phyloP scores from a whole-genome alignment of 2,329 filamentous ascomycete species.

The Phialemonium atrogriseum region DNA sequence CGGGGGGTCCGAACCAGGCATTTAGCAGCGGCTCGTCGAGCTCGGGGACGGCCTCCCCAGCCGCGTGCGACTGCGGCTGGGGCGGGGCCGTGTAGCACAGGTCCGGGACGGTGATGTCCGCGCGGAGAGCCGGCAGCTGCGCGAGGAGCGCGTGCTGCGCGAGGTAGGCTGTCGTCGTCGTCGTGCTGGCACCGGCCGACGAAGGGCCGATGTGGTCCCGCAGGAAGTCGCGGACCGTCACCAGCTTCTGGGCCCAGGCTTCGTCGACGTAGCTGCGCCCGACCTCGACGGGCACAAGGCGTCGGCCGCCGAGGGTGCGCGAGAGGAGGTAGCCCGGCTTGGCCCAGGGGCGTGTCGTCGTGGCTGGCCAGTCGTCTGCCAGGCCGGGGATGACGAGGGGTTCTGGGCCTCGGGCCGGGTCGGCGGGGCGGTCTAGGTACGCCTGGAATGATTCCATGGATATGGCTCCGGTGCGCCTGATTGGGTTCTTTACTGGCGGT shows the following conservation, averaged over 20 bases:
- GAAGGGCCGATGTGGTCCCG: conserved; percentile 43
- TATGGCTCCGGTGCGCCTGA: conserved; percentile 33
- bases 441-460: conserved; percentile 53
- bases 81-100: conserved; percentile 71
- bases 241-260: conserved; percentile 75
- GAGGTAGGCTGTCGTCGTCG: conserved; percentile 55
- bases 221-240: conserved; percentile 68
- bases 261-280: conserved; percentile 82
- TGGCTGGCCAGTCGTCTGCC: conserved; percentile 68
- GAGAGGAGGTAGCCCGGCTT: conserved; percentile 65
- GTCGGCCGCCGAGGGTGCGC: conserved; percentile 64
- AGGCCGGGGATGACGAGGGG: conserved; percentile 65
- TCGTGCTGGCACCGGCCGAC: conserved; percentile 1
- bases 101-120: conserved; percentile 75
- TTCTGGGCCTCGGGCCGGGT: conserved; percentile 29
- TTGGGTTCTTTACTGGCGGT: conserved; percentile 31
- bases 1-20: conserved; percentile 84
- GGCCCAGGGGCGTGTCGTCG: conserved; percentile 60
- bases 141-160: conserved; percentile 84
- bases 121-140: conserved; percentile 68
- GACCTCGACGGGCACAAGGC: conserved; percentile 79
- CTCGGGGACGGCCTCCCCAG: conserved; percentile 27
- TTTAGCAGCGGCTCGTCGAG: conserved; percentile 63
- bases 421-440: conserved; percentile 39
- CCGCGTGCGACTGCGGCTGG: conserved; percentile 32